phyloP scores from a whole-genome alignment of 495 filamentous ascomycete genomes.

The Hyaloscypha bicolor region DNA sequence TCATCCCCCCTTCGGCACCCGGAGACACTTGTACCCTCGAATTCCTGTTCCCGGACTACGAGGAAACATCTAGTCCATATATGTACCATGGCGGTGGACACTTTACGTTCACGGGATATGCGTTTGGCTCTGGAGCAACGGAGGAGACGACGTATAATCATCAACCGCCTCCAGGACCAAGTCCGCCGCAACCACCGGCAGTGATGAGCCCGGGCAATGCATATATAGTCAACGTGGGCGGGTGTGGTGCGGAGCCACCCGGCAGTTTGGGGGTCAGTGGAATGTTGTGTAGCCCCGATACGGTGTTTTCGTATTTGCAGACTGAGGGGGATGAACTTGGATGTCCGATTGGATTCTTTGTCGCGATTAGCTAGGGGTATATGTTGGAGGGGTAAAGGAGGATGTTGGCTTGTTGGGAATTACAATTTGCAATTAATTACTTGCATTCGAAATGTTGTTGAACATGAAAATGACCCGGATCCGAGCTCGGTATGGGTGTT shows the following conservation, averaged over 20 bases:
- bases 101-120: constrained; percentile 17
- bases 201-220: constrained; percentile 7
- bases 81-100: background rate
- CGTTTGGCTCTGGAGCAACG: constrained; percentile 9
- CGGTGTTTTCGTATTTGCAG: constrained; percentile 5
- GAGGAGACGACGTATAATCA: constrained; percentile 11
- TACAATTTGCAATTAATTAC: background rate
- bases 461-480: no score
- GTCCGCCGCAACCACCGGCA: background rate
- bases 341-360: constrained; percentile 17
- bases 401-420: background rate
- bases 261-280: constrained; percentile 10
- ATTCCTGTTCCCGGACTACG: constrained; percentile 61
- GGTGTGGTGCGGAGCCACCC: background rate
- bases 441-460: no score
- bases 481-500: no score
- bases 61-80: constrained; percentile 52
- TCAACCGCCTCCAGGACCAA: constrained; percentile 13
- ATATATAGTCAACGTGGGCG: constrained; percentile 11
- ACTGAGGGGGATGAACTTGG: background rate
- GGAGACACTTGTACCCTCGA: constrained; percentile 66
- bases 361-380: constrained; percentile 9
- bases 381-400: background rate
- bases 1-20: constrained; percentile 52
- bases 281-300: constrained; percentile 12